Percentiles rank a stretch among this genome's conserved stretches.
These are phyloP conservation scores for Mycena rosella DNA, from an alignment of 768 basidiomycete species.

Conservation along the genomic window DNA sequence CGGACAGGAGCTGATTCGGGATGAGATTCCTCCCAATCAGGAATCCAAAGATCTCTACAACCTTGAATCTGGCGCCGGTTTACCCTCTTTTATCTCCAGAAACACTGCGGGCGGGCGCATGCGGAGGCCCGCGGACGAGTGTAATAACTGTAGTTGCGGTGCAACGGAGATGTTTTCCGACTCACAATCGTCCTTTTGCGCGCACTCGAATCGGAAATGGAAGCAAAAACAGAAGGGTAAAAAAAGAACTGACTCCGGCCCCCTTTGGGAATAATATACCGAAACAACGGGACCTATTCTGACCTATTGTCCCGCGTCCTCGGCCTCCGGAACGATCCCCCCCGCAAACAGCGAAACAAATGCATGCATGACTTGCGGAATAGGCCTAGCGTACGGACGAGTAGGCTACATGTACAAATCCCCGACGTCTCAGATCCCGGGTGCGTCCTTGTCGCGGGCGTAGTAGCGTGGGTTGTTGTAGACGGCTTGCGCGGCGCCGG, in stretches of 20 bases:
- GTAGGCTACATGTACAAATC: neutral
- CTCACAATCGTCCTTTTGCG: neutral
- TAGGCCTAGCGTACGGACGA: neutral
- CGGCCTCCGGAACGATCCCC: neutral
- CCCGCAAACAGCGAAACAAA: neutral
- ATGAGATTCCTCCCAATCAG: slow-evolving; percentile 8
- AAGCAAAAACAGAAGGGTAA: slow-evolving; percentile 21
- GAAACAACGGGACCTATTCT: slow-evolving; percentile 27
- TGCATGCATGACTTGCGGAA: neutral
- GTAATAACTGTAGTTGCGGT: slow-evolving; percentile 2
- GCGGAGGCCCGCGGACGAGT: slow-evolving; percentile 8
- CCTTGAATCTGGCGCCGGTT: neutral
- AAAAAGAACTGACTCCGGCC: slow-evolving; percentile 20
- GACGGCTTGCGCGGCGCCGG: slow-evolving; percentile 86
- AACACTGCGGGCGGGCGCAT: slow-evolving; percentile 3
- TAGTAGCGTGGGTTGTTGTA: slow-evolving; percentile 86
- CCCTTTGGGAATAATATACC: slow-evolving; percentile 22
- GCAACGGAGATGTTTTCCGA: neutral
- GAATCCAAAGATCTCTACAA: slow-evolving; percentile 17
- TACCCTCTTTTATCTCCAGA: slow-evolving; percentile 1
- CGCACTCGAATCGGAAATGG: slow-evolving; percentile 18
- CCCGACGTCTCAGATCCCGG: neutral
- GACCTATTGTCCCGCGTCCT: slow-evolving; percentile 21
- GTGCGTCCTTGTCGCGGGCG: neutral
- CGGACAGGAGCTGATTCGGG: slow-evolving; percentile 12